Base-by-base conservation (phyloP, 176 grass and related monocot species). In the Tuctoria greenei region DNA sequence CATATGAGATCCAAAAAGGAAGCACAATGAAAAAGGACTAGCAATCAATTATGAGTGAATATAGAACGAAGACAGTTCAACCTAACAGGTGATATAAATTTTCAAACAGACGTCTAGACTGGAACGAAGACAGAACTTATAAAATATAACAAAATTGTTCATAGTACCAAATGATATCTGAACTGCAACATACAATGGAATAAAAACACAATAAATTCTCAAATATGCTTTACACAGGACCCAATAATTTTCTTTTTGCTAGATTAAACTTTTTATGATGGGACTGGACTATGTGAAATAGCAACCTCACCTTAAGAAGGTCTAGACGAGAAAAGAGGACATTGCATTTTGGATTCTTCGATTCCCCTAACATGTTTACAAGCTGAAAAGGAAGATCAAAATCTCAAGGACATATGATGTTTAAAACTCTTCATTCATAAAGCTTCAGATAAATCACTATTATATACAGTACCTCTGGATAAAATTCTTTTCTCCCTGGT, bases 341-440 rank as follows among this genome's bases (percentile, higher is more conserved):
- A 61, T 63, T 89, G 86, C 91, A 98, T 41, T 77, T 88, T 57
- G n/a, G 70, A 44, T 78, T 88, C 45, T 66, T 69, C 40, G 89
- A 93, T 75, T 80, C 95, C 28, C 88, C 60, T n/a, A 98, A 84
- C 91, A 93, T 93, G 79, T 93, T 92, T 43, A 98, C 80, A 70
- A 98, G 79, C 95, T 98, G 82, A 71, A 85, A 74, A 34, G 80
- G 81, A 81, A 50, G 24, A 55, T 70, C 6, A 31, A 44, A 70
- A 61, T 27, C 66, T 49, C 27, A 56, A 1, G 45, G 26, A 18
- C 21, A 81, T n/a, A n/a, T 69, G 16, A 5, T 25, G 57, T 76
- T 76, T 37, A 59, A 69, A 78, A 55, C 13, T 39, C 46, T 56
- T 40, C 20, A 37, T 17, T 17, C 23, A 26, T 8, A 57, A 18